Evolutionary conservation across 495 filamentous ascomycete genomes (phyloP), one percentile per base, ranked within the genome.

Genomic region (Halenospora varia): DNA sequence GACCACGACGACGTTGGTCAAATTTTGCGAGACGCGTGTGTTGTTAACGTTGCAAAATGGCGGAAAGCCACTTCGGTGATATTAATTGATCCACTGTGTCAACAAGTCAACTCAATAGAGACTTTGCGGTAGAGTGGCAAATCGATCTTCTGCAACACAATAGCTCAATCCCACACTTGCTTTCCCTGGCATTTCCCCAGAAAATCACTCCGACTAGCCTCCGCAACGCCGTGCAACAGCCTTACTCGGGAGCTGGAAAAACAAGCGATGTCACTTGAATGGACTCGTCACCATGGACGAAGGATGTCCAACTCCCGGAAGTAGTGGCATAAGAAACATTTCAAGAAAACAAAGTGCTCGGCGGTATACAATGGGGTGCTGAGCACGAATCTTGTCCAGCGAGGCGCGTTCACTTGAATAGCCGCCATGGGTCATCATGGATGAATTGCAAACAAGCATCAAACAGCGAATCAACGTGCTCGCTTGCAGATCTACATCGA

Each of bases 351-450:
- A 35, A 35, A 4, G 29, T 35, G 13, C 29, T 35, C 29, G 6
- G 29, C 13, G 13, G 6, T 35, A 35, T 35, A 35, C 29, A 35
- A 35, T 35, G 29, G 4, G 13, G 4, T 35, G 29, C 29, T 35
- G 29, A 4, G 13, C 29, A 35, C 13, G 29, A 35, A 4, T 6
- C 13, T 35, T 35, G 29, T 6, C 29, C 29, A 35, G 13, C 29
- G 29, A 35, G 29, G 42, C 13, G 42, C 11, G 42, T 45, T 40
- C 42, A 45, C 42, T 45, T 6, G 42, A 45, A 45, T 45, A 45
- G 42, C 42, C 42, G 42, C 18, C 8, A 45, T 45, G 42, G 42
- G 42, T 45, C 42, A 45, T 45, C 42, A 45, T 45, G 42, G 42
- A 45, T 45, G n/a, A 45, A 45, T 45, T 45, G 9, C 42, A n/a